Evolutionary conservation across 1,284 basidiomycete species (phyloP).

Genomic region (Cryptococcus deneoformans): DNA sequence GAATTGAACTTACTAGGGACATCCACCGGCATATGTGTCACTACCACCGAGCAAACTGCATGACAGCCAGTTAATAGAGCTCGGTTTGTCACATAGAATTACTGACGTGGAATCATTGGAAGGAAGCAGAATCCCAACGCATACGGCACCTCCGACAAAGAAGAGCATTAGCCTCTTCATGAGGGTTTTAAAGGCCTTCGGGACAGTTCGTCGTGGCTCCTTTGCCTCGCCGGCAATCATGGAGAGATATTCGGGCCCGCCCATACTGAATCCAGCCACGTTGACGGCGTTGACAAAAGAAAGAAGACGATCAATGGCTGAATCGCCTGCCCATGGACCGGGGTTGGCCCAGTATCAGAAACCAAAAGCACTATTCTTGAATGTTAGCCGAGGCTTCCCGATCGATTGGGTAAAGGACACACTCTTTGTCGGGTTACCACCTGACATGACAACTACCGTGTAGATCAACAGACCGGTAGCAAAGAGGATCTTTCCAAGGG

Average conservation of each 20-base stretch:
- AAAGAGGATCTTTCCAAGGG: constrained; percentile 27
- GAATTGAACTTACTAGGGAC: constrained; percentile 9
- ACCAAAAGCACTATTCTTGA: constrained; percentile 6
- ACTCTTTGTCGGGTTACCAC: constrained; percentile 1
- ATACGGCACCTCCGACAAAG: constrained; percentile 29
- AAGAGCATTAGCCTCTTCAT: constrained; percentile 35
- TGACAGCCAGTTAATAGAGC: not conserved
- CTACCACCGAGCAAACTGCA: constrained; percentile 2
- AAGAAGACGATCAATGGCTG: not conserved
- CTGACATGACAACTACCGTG: constrained; percentile 50
- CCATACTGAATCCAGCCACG: constrained; percentile 34
- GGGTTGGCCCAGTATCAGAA: constrained; percentile 19
- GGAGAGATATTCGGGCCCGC: constrained; percentile 29
- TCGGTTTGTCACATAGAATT: not conserved
- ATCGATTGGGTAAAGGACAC: not conserved
- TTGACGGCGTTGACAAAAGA: constrained; percentile 23
- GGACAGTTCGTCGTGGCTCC: no score
- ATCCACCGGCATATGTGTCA: constrained; percentile 9
- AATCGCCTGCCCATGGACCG: constrained; percentile 5
- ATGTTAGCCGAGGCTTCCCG: not conserved
- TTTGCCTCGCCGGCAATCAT: constrained; percentile 24
- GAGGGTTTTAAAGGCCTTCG: constrained; percentile 31
- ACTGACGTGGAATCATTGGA: constrained; percentile 9
- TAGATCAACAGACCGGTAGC: constrained; percentile 31
- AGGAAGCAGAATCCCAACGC: constrained; percentile 24